These are phyloP conservation scores for Mortierella sp. DNA, from an alignment of 371 early-diverging fungal genomes.

Conservation along the genomic window DNA sequence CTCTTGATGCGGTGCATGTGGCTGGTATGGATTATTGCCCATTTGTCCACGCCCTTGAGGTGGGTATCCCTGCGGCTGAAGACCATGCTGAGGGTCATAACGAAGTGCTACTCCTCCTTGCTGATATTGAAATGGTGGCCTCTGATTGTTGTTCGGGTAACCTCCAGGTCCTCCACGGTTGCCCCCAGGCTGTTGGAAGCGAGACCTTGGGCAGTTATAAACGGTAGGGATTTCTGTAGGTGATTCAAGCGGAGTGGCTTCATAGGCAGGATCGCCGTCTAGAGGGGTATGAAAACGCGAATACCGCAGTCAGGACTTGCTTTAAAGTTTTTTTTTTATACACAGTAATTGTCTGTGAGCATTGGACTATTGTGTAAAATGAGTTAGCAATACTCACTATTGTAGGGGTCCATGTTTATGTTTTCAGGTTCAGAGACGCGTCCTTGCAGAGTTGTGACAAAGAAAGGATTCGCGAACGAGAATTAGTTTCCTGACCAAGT, in stretches of 20 bases:
- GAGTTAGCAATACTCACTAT: slow-evolving; percentile 9
- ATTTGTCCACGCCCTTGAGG: slow-evolving; percentile 13
- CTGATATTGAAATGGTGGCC: slow-evolving; percentile 44
- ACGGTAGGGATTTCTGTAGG: slow-evolving; percentile 73
- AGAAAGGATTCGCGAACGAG: no score
- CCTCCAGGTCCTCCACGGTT: slow-evolving; percentile 15
- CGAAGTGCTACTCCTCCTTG: slow-evolving; percentile 31
- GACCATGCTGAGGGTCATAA: slow-evolving; percentile 43
- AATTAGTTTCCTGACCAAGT: no score
- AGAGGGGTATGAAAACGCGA: not conserved
- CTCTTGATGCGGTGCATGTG: slow-evolving; percentile 13
- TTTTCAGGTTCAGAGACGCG: no score
- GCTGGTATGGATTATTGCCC: slow-evolving; percentile 47
- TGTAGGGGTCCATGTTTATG: slow-evolving; percentile 46
- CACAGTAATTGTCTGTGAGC: not conserved
- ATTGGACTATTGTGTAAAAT: no score
- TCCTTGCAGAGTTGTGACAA: no score
- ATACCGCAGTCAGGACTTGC: not conserved
- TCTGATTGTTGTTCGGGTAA: slow-evolving; percentile 6
- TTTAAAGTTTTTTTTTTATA: not conserved
- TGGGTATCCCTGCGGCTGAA: slow-evolving; percentile 34
- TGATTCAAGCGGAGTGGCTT: slow-evolving; percentile 66
- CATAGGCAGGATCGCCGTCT: slow-evolving; percentile 74
- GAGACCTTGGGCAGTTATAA: slow-evolving; percentile 47
- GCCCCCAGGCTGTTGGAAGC: slow-evolving; percentile 26